Evolutionary conservation across 768 basidiomycete genomes (phyloP).

Genomic region (Lyophyllum shimeji): DNA sequence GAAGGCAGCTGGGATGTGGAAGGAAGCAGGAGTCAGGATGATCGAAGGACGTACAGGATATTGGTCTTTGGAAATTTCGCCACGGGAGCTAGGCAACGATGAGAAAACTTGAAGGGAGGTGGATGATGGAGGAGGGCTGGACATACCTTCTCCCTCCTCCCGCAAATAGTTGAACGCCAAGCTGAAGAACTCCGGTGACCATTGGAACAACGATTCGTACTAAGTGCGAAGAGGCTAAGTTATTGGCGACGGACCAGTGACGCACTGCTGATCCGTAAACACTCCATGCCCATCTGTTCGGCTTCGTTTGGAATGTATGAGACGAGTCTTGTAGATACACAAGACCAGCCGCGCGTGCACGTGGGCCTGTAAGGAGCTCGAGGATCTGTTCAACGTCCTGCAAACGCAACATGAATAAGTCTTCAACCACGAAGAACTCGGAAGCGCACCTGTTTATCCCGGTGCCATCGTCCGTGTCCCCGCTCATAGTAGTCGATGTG

Average conservation of each 20-base stretch:
- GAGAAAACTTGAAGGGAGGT: not conserved
- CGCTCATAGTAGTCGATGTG: conserved; percentile 41
- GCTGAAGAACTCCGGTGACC: conserved; percentile 44
- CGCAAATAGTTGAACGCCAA: conserved; percentile 56
- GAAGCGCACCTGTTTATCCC: conserved; percentile 28
- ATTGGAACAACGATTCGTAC: conserved; percentile 19
- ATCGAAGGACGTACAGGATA: conserved; percentile 4
- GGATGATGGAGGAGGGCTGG: not conserved
- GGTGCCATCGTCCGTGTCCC: conserved; percentile 29
- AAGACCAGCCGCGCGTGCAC: conserved; percentile 40
- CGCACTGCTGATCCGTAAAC: conserved; percentile 70
- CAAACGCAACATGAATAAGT: not conserved
- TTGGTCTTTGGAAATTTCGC: conserved; percentile 19
- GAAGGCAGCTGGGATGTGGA: not conserved
- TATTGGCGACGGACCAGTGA: not conserved
- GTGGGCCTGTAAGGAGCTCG: conserved; percentile 32
- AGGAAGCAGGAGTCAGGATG: not conserved
- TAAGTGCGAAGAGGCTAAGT: no score
- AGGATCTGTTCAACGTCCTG: conserved; percentile 19
- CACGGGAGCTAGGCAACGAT: not conserved
- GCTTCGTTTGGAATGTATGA: conserved; percentile 35
- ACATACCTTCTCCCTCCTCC: conserved; percentile 34
- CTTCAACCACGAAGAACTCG: not conserved
- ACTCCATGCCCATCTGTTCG: conserved; percentile 49
- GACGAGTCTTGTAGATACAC: conserved; percentile 57